Percentiles rank a stretch among this genome's conserved stretches.
phyloP scores from a whole-genome alignment of 192 early-diverging fungal genomes.

The Backusella parvicylindrica region DNA sequence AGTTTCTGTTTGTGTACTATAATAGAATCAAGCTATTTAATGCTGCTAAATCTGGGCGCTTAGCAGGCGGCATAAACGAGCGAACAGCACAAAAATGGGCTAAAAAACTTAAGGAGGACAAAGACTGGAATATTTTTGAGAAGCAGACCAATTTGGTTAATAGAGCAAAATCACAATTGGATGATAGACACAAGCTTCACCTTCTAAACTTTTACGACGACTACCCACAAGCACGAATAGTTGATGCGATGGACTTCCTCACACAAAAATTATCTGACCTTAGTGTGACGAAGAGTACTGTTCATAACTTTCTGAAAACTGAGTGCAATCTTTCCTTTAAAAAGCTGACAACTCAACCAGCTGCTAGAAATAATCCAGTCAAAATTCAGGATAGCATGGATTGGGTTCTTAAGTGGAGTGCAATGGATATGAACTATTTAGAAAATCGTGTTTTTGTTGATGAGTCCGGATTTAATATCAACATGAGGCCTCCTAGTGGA shows the following conservation, averaged over 20 bases:
- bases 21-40: constrained; percentile 1
- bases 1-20: constrained; percentile 4
- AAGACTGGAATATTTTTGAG: too few species aligned
- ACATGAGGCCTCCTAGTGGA: too few species aligned
- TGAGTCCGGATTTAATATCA: too few species aligned
- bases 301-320: constrained; percentile 4
- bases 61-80: not conserved
- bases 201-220: constrained; percentile 4
- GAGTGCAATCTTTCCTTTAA: constrained; percentile 14
- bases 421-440: constrained; percentile 7
- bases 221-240: not conserved
- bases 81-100: not conserved
- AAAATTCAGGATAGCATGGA: not conserved
- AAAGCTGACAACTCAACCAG: not conserved
- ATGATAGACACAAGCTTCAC: constrained; percentile 13
- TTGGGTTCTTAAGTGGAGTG: not conserved
- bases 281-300: not conserved
- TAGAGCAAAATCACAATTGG: constrained; percentile 4
- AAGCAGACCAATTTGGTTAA: too few species aligned
- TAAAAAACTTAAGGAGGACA: not conserved
- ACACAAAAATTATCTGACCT: not conserved
- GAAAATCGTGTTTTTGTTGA: constrained; percentile 20
- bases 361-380: too few species aligned
- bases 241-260: constrained; percentile 1
- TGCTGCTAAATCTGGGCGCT: not conserved